Evolutionary conservation across 1,284 basidiomycete genomes (phyloP).

Genomic region (Ganoderma multipileum): DNA sequence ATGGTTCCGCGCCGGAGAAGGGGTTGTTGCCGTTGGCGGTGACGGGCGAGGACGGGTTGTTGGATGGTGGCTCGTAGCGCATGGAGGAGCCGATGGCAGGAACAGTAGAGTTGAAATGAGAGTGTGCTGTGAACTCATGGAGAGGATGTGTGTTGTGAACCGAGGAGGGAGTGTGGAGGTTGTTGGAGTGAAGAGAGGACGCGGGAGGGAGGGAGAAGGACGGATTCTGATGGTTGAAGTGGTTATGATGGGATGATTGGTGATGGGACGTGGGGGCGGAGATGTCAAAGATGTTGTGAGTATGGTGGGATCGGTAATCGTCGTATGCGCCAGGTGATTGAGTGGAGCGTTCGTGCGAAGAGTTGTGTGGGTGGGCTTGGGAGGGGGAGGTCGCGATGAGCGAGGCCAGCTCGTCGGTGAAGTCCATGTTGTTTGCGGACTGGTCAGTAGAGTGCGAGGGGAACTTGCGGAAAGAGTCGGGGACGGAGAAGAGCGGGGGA

Average conservation of each 20-base stretch:
- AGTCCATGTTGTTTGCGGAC: slow-evolving; percentile 52
- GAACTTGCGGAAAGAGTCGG: slow-evolving; percentile 60
- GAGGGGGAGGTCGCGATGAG: slow-evolving; percentile 54
- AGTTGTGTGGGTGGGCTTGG: slow-evolving; percentile 42
- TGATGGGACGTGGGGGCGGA: slow-evolving; percentile 50
- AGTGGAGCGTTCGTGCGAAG: slow-evolving; percentile 50
- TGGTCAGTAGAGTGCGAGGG: slow-evolving; percentile 36
- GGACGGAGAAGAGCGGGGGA: slow-evolving; percentile 50
- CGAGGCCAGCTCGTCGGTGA: slow-evolving; percentile 67
- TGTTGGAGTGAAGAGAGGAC: slow-evolving; percentile 31
- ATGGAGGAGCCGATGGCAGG: slow-evolving; percentile 66
- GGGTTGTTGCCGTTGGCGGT: slow-evolving; percentile 33
- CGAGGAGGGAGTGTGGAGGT: slow-evolving; percentile 32
- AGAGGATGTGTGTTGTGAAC: slow-evolving; percentile 30
- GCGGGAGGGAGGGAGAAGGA: slow-evolving; percentile 37
- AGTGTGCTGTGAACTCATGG: slow-evolving; percentile 41
- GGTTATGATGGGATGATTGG: slow-evolving; percentile 35
- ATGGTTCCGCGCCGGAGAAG: slow-evolving; percentile 36
- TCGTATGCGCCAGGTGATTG: slow-evolving; percentile 44
- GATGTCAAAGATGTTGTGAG: slow-evolving; percentile 80
- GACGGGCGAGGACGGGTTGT: slow-evolving; percentile 48
- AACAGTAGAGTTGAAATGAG: slow-evolving; percentile 63
- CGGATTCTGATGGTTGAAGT: slow-evolving; percentile 30
- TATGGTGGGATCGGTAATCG: slow-evolving; percentile 45
- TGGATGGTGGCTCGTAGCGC: slow-evolving; percentile 52